Percentiles rank a stretch among this genome's conserved stretches.
These are phyloP conservation scores for Candida tropicalis DNA, from an alignment of 1,139 yeast species.

Conservation along the genomic window DNA sequence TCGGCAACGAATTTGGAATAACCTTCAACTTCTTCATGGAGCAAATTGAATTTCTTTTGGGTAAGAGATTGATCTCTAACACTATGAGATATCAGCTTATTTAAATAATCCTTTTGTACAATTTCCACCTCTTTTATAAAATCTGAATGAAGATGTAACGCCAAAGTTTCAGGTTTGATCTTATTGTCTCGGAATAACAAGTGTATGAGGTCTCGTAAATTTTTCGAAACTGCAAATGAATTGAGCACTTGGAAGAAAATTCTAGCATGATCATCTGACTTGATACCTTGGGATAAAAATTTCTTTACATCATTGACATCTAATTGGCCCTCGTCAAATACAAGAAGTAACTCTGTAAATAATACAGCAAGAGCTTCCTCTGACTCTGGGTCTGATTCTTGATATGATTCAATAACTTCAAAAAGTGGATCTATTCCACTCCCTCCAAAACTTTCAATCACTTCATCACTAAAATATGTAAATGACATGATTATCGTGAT, in stretches of 20 bases:
- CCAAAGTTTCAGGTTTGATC: constrained; percentile 42
- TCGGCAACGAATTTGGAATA: constrained; percentile 67
- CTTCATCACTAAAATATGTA: constrained; percentile 31
- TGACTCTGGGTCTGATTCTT: constrained; percentile 19
- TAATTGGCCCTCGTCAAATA: constrained; percentile 29
- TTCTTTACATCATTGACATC: constrained; percentile 25
- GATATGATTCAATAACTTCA: constrained; percentile 30
- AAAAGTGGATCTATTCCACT: constrained; percentile 32
- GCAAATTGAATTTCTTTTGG: constrained; percentile 69
- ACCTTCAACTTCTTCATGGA: constrained; percentile 85
- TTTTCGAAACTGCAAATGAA: constrained; percentile 41
- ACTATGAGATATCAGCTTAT: constrained; percentile 44
- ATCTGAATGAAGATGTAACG: constrained; percentile 37
- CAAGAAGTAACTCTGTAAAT: constrained; percentile 42
- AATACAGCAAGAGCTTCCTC: constrained; percentile 22
- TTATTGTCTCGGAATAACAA: constrained; percentile 23
- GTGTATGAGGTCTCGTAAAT: constrained; percentile 30
- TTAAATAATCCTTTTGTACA: constrained; percentile 40
- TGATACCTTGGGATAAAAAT: constrained; percentile 34
- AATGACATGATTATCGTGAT: constrained; percentile 1
- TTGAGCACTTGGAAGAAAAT: constrained; percentile 49
- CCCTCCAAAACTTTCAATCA: constrained; percentile 30
- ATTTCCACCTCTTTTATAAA: constrained; percentile 39
- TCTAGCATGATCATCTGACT: constrained; percentile 36
- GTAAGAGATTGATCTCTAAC: constrained; percentile 63